These are phyloP conservation scores for Chaetomium sp. DNA, from an alignment of 2,329 filamentous ascomycete genomes.

Conservation along the genomic window DNA sequence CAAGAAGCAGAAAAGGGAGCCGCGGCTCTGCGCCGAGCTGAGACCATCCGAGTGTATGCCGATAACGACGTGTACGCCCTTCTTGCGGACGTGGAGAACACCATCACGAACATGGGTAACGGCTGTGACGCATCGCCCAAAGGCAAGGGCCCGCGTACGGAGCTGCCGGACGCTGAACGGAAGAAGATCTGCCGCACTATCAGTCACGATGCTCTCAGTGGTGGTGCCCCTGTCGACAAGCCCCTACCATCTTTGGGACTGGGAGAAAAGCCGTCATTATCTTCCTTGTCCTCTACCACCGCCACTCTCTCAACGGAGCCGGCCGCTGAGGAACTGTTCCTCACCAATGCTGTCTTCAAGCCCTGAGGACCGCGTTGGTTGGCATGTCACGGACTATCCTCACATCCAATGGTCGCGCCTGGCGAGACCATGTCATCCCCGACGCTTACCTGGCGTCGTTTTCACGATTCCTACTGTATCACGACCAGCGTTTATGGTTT, in stretches of 20 bases:
- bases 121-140: conserved; percentile 29
- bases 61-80: conserved; percentile 61
- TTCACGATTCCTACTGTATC: conserved; percentile 11
- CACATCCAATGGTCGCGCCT: no score
- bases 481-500: conserved; percentile 5
- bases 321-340: conserved; percentile 35
- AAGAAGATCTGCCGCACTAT: conserved; percentile 41
- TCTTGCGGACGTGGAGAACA: conserved; percentile 59
- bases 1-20: conserved; percentile 7
- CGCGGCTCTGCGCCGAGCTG: conserved; percentile 38
- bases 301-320: conserved; percentile 11
- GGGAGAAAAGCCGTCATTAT: conserved; percentile 19
- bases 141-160: conserved; percentile 23
- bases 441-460: no score
- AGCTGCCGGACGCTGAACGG: conserved; percentile 30
- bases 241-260: conserved; percentile 25
- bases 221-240: conserved; percentile 30
- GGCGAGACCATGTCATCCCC: no score
- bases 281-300: conserved; percentile 19
- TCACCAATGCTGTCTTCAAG: conserved; percentile 33
- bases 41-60: conserved; percentile 63
- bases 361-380: conserved; percentile 1
- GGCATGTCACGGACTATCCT: neutral
- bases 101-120: conserved; percentile 43
- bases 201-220: conserved; percentile 46